Conservation (phyloP, 352 stramenopile genomes). For the Detonula confervacea region DNA sequence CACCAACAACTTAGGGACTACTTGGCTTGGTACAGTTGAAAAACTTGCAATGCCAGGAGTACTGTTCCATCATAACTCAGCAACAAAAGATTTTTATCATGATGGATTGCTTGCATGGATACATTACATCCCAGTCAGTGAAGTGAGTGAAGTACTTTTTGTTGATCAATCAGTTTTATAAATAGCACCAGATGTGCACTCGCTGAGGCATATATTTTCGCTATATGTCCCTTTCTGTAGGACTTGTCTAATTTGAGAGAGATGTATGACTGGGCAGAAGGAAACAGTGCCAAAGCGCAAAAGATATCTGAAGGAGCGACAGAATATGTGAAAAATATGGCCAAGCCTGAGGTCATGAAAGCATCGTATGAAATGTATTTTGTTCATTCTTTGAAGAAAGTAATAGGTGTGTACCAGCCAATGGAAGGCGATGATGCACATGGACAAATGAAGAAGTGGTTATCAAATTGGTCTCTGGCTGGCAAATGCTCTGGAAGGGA, state of each 20-base stretch:
- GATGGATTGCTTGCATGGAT: slow-evolving; percentile 31
- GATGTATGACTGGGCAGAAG: slow-evolving; percentile 40
- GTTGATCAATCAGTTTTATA: too few species aligned
- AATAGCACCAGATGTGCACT: too few species aligned
- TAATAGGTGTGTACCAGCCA: slow-evolving; percentile 5
- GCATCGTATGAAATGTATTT: slow-evolving; percentile 31
- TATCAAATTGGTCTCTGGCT: slow-evolving; percentile 7
- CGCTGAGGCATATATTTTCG: too few species aligned
- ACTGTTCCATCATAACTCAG: slow-evolving; percentile 41
- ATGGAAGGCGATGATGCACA: not conserved
- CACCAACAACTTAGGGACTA: too few species aligned
- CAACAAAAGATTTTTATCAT: slow-evolving; percentile 43
- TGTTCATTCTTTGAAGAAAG: slow-evolving; percentile 13
- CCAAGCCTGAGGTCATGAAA: slow-evolving; percentile 12
- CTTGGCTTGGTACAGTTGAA: slow-evolving; percentile 27
- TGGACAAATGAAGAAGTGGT: not conserved
- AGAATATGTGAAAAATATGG: slow-evolving; percentile 15
- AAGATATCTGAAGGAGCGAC: slow-evolving; percentile 22
- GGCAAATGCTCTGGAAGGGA: slow-evolving; percentile 13
- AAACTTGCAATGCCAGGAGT: slow-evolving; percentile 46
- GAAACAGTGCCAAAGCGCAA: slow-evolving; percentile 9
- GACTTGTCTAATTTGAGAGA: slow-evolving; percentile 37
- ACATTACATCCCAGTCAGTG: slow-evolving; percentile 48
- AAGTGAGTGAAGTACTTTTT: too few species aligned
- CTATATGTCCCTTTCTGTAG: not conserved